These are phyloP conservation scores for Trichoderma erinaceum DNA, from an alignment of 495 filamentous ascomycete species.

Conservation along the genomic window DNA sequence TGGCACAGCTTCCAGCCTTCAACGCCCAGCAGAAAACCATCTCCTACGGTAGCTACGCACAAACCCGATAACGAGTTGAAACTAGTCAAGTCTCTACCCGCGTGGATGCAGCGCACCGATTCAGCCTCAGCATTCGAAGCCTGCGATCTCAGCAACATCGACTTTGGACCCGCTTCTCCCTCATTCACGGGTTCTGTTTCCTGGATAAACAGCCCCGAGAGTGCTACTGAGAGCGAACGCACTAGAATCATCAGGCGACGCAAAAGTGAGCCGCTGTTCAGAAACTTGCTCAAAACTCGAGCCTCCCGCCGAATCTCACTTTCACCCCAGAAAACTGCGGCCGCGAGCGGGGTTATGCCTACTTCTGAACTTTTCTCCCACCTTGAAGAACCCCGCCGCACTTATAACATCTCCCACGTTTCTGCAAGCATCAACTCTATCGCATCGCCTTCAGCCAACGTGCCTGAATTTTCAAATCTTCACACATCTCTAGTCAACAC, in stretches of 20 bases:
- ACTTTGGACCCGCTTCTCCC: neutral
- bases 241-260: slow-evolving; percentile 2
- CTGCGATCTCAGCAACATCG: neutral
- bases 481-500: neutral
- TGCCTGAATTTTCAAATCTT: neutral
- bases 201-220: neutral
- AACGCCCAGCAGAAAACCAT: neutral
- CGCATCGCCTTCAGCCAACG: too few species aligned
- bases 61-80: neutral
- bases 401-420: neutral
- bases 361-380: neutral
- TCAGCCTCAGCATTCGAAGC: neutral
- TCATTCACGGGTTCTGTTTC: neutral
- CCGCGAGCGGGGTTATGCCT: neutral
- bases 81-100: neutral
- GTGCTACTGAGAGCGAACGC: neutral
- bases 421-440: too few species aligned
- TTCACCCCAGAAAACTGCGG: neutral
- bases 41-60: neutral
- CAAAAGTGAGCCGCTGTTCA: slow-evolving; percentile 7
- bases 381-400: neutral
- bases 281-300: neutral
- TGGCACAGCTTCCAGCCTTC: neutral
- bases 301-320: neutral
- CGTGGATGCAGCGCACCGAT: neutral